Percentiles rank a stretch among this genome's conserved stretches.
Evolutionary conservation across 2,329 filamentous ascomycete genomes (phyloP).

Genomic region (Botrytis fragariae): DNA sequence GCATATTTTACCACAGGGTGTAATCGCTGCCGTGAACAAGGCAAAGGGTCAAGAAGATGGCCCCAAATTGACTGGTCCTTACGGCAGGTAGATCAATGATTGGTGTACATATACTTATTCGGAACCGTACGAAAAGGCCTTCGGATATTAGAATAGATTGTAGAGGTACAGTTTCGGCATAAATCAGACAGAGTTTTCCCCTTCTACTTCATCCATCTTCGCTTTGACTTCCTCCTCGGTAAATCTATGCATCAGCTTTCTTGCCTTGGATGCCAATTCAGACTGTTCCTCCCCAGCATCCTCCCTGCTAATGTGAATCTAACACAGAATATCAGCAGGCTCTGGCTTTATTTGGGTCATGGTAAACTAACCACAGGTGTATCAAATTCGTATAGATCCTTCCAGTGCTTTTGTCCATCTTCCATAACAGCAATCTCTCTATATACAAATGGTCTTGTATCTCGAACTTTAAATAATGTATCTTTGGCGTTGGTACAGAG

Average conservation of each 20-base stretch:
- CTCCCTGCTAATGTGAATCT: conserved; percentile 60
- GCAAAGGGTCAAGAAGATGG: conserved; percentile 43
- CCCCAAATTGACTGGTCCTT: conserved; percentile 34
- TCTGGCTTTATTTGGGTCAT: background rate
- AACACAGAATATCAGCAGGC: conserved; percentile 5
- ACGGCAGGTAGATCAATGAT: conserved; percentile 31
- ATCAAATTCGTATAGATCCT: conserved; percentile 74
- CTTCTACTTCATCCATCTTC: conserved; percentile 59
- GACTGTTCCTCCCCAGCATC: conserved; percentile 50
- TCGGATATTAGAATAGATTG: background rate
- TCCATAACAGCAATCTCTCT: conserved; percentile 68
- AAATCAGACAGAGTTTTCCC: background rate
- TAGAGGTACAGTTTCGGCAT: background rate
- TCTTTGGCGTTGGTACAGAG: conserved; percentile 67
- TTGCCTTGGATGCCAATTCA: conserved; percentile 41
- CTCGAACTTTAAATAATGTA: conserved; percentile 67
- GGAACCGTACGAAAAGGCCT: background rate
- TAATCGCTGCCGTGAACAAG: conserved; percentile 48
- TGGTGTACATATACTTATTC: background rate
- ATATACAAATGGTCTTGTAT: conserved; percentile 64
- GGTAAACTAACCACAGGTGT: conserved; percentile 64
- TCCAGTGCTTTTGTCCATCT: conserved; percentile 62
- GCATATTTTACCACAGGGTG: conserved; percentile 47
- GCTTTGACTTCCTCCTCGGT: conserved; percentile 62
- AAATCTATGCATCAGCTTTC: conserved; percentile 78